Base-by-base conservation (phyloP, 257 asterid genomes). In the Petunia axillaris region DNA sequence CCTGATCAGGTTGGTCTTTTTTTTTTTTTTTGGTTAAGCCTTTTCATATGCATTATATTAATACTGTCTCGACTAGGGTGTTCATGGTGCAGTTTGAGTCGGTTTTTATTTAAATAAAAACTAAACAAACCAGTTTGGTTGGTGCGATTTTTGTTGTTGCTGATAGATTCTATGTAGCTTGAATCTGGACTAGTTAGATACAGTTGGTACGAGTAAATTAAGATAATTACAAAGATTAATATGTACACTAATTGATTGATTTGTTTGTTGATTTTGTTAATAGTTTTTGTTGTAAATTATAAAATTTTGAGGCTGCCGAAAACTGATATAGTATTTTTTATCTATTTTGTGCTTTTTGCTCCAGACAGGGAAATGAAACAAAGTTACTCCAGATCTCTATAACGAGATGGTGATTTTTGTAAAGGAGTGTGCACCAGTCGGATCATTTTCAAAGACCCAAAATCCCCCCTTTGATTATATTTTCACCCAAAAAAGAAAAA, bases 1-100 rank as follows among this genome's bases (percentile, higher is more conserved):
- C 85, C 85, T 59, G 67, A 78, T 5, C 76, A 78, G 85, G 85
- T 82, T 64, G 75, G 76, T 79, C 43, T n/a, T 13, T 52, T 14
- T 16, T 5, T 25, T 36, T 8, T 40, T 77, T 14, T 4, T 25
- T 78, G 2, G 6, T 11, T 2, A 15, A 5, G 4, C 3, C 40
- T 0, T 63, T 50, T 15, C 44, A 48, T 43, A 10, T 75, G 16
- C 25, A 25, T 25, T 0, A 25, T 25, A 25, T 25, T 25, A 25
- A 25, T 25, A 25, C 25, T 25, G 25, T 25, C 25, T 25, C 25
- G 0, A 25, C 0, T 25, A 25, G 25, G 25, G 25, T 25, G 25
- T 25, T 25, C 25, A 25, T 25, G 25, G 25, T 25, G 25, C 25
- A 25, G 25, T 25, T 25, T 25, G 25, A 25, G 25, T 25, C 25